Conservation (phyloP, 371 early-diverging fungal species). For the Nematocida sp. region DNA sequence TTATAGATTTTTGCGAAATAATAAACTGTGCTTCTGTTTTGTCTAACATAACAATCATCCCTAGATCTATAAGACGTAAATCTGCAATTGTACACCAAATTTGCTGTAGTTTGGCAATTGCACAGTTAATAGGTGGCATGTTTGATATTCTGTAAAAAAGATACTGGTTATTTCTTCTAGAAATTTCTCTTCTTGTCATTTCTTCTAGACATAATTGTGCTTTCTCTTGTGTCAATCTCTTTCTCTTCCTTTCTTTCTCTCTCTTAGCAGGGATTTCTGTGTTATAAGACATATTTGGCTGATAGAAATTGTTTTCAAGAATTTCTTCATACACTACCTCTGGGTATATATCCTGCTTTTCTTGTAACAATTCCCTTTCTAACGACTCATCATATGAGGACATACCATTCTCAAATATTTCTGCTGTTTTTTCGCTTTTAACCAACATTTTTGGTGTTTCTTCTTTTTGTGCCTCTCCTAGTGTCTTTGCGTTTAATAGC, state of each 20-base stretch:
- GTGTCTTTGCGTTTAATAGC: neutral
- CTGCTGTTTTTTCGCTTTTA: neutral
- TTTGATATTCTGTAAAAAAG: neutral
- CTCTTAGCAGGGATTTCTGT: neutral
- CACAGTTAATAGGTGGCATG: neutral
- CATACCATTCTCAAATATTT: neutral
- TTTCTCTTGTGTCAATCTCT: neutral
- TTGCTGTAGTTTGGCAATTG: neutral
- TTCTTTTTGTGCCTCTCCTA: neutral
- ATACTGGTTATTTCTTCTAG: neutral
- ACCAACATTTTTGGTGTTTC: neutral
- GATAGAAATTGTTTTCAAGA: too few species aligned
- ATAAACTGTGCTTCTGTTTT: conserved; percentile 4
- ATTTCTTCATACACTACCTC: too few species aligned
- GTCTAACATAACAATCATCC: neutral
- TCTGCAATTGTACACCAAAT: neutral
- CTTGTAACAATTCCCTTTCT: too few species aligned
- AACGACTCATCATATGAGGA: neutral
- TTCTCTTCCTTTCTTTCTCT: neutral
- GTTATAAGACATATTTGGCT: too few species aligned
- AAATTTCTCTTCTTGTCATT: neutral
- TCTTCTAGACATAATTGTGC: neutral
- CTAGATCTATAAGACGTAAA: neutral
- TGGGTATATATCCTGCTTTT: too few species aligned
- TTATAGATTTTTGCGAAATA: neutral